These are phyloP conservation scores for Microsporum canis DNA, from an alignment of 2,329 filamentous ascomycete species.

Conservation along the genomic window DNA sequence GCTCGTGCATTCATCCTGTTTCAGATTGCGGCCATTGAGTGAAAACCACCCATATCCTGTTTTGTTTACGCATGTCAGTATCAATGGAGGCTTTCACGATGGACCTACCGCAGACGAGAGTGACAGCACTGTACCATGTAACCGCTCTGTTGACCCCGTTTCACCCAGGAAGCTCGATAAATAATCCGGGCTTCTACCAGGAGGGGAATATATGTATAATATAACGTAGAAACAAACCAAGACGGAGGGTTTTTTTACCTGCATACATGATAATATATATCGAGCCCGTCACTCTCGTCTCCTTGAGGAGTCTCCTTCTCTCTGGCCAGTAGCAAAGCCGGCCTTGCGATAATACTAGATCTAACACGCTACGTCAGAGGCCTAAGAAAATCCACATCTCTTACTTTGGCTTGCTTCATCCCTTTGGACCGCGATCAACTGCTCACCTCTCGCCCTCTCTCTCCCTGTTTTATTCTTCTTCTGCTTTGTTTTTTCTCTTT, in stretches of 20 bases:
- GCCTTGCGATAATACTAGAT: not conserved
- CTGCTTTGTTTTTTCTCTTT: not conserved
- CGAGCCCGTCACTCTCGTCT: not conserved
- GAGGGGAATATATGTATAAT: not conserved
- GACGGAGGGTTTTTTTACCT: not conserved
- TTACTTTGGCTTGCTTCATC: not conserved
- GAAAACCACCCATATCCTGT: not conserved
- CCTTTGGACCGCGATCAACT: not conserved
- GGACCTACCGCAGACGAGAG: too few species aligned
- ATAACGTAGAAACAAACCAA: not conserved
- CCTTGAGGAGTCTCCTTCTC: not conserved
- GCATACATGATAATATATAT: not conserved
- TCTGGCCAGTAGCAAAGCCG: not conserved
- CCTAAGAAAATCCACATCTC: not conserved
- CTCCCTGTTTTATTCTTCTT: not conserved
- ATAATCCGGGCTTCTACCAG: too few species aligned
- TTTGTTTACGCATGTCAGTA: too few species aligned
- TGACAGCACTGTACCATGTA: too few species aligned
- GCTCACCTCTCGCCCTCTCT: not conserved
- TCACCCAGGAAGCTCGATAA: too few species aligned
- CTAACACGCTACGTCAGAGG: constrained; percentile 1
- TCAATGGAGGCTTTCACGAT: too few species aligned
- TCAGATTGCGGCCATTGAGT: not conserved
- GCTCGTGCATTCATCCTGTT: not conserved
- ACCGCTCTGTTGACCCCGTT: too few species aligned